A percentile compares a stretch with the other conserved stretches of the same genome.
Conservation (phyloP, 306 rosid species). For the Vachellia collinsii region DNA sequence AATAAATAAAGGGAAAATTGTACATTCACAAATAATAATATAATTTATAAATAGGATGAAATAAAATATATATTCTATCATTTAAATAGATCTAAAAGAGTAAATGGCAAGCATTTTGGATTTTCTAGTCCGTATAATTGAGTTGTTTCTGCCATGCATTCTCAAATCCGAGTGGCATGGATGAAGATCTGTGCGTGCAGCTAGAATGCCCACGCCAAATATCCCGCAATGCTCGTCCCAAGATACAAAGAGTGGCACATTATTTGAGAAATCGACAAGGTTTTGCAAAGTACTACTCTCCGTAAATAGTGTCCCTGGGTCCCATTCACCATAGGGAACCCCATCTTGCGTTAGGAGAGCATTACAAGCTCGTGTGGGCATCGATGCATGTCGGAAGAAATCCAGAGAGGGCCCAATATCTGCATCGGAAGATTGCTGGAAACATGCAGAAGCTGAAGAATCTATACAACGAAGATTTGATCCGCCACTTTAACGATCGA, state of each 20-base stretch:
- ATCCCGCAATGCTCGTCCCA: not conserved
- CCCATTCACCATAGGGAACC: constrained; percentile 25
- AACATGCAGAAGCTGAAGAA: not conserved
- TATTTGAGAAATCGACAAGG: not conserved
- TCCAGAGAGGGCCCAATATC: not conserved
- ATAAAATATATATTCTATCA: too few relatives aligned
- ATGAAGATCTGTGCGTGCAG: too few relatives aligned
- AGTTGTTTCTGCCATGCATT: too few relatives aligned
- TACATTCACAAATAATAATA: too few relatives aligned
- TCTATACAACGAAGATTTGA: not conserved
- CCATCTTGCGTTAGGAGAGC: constrained; percentile 9
- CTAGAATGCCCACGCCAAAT: not conserved
- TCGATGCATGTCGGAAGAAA: not conserved
- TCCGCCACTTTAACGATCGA: not conserved
- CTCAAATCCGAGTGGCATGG: too few relatives aligned
- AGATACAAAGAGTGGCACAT: constrained; percentile 32
- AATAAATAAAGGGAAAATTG: too few relatives aligned
- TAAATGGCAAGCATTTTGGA: too few relatives aligned
- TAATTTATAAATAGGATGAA: too few relatives aligned
- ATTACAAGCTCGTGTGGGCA: constrained; percentile 8
- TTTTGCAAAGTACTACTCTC: not conserved
- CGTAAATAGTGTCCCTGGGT: constrained; percentile 22
- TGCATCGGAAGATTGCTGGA: not conserved
- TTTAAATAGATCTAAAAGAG: too few relatives aligned
- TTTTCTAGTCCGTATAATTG: too few relatives aligned